Conservation (phyloP, 352 stramenopile genomes). For the Phytophthora rubi region DNA sequence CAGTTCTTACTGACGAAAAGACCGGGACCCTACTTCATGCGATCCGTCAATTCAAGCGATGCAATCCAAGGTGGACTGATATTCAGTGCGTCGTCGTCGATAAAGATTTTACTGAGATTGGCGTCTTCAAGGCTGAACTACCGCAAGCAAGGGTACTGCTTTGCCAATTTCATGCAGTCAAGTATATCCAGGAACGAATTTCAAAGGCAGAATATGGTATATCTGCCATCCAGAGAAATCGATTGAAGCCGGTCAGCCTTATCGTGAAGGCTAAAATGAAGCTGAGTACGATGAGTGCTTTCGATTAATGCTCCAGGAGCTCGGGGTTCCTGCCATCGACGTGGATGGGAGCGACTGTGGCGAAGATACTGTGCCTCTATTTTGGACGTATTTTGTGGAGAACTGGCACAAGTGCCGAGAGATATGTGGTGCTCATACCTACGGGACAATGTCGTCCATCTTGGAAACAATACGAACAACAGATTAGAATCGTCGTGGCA, state of each 20-base stretch:
- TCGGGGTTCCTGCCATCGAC: too few species aligned
- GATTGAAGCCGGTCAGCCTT: constrained; percentile 8
- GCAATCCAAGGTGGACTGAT: not conserved
- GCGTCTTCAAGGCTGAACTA: too few species aligned
- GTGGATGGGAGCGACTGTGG: too few species aligned
- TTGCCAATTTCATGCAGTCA: too few species aligned
- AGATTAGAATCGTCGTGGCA: constrained; percentile 12
- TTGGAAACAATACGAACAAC: constrained; percentile 11
- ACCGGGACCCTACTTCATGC: not conserved
- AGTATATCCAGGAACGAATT: too few species aligned
- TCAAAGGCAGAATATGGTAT: not conserved
- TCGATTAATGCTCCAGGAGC: too few species aligned
- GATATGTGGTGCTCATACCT: constrained; percentile 9
- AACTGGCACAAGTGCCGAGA: constrained; percentile 6
- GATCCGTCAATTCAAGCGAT: not conserved
- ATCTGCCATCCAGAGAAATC: too few species aligned
- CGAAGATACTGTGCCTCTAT: not conserved
- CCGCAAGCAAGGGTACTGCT: too few species aligned
- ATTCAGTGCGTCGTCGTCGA: not conserved
- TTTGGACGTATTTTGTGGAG: not conserved
- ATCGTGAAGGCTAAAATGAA: constrained; percentile 4
- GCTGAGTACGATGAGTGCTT: not conserved
- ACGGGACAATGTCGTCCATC: constrained; percentile 1
- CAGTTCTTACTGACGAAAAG: not conserved
- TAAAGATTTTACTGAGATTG: too few species aligned